Conservation (phyloP, 2,329 filamentous ascomycete species). For the Penicillium palitans region DNA sequence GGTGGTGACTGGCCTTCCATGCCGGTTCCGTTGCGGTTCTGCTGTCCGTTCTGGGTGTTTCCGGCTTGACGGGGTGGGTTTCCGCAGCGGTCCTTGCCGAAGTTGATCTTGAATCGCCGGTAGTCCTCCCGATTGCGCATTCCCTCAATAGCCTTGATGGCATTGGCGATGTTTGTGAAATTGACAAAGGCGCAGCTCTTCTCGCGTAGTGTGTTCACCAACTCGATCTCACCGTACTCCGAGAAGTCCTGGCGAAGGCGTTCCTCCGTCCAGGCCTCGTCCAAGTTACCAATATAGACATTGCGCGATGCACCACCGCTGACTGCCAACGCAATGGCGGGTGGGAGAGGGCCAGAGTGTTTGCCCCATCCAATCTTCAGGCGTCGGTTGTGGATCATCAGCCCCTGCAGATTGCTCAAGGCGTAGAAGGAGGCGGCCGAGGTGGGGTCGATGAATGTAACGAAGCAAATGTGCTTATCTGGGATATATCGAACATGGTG, state of each 20-base stretch:
- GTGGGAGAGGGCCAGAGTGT: conserved; percentile 93
- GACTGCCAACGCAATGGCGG: conserved; percentile 92
- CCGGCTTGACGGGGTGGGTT: conserved; percentile 89
- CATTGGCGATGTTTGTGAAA: conserved; percentile 99
- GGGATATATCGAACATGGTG: conserved; percentile 99
- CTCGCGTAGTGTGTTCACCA: conserved; percentile 93
- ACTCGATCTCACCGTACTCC: conserved; percentile 95
- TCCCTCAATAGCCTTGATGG: conserved; percentile 98
- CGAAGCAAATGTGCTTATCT: conserved; percentile 99
- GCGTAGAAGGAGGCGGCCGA: conserved; percentile 98
- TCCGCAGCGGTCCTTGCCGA: conserved; percentile 96
- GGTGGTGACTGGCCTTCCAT: conserved; percentile 56
- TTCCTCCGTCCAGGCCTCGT: conserved; percentile 97
- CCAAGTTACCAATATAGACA: conserved; percentile 95
- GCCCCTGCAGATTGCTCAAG: conserved; percentile 90
- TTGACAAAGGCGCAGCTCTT: conserved; percentile 99
- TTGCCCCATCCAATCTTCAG: conserved; percentile 99
- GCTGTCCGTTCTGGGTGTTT: conserved; percentile 55
- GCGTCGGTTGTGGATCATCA: conserved; percentile 98
- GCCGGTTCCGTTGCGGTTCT: conserved; percentile 63
- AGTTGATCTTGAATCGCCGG: conserved; percentile 99
- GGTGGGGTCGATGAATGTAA: conserved; percentile 98
- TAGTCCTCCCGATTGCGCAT: conserved; percentile 94
- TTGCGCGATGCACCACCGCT: conserved; percentile 97
- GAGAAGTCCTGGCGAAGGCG: conserved; percentile 94